Conservation (phyloP, 2,329 filamentous ascomycete genomes). For the Alternaria alternata region DNA sequence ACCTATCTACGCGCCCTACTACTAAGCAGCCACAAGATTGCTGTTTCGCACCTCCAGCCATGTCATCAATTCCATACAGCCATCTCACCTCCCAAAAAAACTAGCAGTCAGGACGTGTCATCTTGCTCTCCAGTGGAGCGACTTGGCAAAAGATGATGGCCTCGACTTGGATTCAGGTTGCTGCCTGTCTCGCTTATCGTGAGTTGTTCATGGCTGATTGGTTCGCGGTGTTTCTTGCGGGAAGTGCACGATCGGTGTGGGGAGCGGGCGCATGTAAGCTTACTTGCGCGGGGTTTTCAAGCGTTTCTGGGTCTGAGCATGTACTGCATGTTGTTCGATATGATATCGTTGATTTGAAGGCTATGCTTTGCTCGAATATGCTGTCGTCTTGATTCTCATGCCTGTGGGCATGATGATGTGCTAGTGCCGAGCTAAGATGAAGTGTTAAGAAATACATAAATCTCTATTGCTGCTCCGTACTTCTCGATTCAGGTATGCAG, state of each 20-base stretch:
- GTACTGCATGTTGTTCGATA: no score
- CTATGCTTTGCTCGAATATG: no score
- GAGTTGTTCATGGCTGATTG: not conserved
- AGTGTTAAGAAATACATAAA: no score
- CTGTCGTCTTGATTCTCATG: no score
- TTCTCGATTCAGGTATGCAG: no score
- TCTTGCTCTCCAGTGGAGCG: not conserved
- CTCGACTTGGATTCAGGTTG: not conserved
- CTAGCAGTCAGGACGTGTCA: not conserved
- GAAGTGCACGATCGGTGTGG: not conserved
- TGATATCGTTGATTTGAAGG: no score
- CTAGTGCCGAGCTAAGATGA: no score
- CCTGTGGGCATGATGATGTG: no score
- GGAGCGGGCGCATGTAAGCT: not conserved
- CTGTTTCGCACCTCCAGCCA: not conserved
- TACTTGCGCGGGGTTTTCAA: not conserved
- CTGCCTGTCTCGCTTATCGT: not conserved
- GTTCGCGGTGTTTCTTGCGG: not conserved
- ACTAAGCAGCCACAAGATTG: slow-evolving; percentile 10
- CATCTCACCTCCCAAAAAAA: not conserved
- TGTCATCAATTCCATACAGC: not conserved
- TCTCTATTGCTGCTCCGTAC: no score
- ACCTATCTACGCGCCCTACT: not conserved
- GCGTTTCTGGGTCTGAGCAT: no score
- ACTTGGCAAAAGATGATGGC: not conserved